These are phyloP conservation scores for Microcos paniculata DNA, from an alignment of 345 rosid species.

Conservation along the genomic window DNA sequence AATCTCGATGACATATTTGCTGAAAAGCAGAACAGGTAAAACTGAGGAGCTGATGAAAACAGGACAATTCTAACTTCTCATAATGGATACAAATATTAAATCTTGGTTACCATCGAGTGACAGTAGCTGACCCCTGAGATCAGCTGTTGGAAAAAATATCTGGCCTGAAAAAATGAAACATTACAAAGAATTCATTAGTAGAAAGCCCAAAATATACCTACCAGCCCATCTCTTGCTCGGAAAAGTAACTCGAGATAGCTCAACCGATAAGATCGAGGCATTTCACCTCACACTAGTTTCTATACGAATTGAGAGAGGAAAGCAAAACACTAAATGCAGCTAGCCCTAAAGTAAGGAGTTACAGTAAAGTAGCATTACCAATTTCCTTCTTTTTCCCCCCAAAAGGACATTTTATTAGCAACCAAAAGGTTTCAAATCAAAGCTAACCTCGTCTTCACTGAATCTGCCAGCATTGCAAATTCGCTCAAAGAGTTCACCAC, in stretches of 20 bases:
- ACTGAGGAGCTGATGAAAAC: background rate
- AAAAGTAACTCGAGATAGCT: background rate
- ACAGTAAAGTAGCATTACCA: background rate
- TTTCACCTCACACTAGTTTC: background rate
- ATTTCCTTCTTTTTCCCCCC: no score
- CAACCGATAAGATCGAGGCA: background rate
- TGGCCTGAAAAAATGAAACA: conserved; percentile 36
- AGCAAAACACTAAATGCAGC: background rate
- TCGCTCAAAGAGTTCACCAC: conserved; percentile 85
- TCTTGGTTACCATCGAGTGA: conserved; percentile 58
- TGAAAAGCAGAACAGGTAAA: background rate
- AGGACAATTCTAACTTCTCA: background rate
- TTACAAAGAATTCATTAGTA: background rate
- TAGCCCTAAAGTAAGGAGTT: background rate
- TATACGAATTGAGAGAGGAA: background rate
- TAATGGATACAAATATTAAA: background rate
- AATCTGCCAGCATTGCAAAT: conserved; percentile 85
- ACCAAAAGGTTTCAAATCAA: background rate
- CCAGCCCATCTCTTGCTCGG: background rate
- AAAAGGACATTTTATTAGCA: background rate
- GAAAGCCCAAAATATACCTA: background rate
- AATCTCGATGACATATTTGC: conserved; percentile 76
- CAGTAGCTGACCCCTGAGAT: conserved; percentile 85
- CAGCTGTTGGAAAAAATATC: conserved; percentile 82
- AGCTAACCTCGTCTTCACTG: conserved; percentile 78